A percentile compares a stretch with the other conserved stretches of the same genome.
phyloP scores from a whole-genome alignment of 129 eudicot genomes.

The Dittrichia graveolens region DNA sequence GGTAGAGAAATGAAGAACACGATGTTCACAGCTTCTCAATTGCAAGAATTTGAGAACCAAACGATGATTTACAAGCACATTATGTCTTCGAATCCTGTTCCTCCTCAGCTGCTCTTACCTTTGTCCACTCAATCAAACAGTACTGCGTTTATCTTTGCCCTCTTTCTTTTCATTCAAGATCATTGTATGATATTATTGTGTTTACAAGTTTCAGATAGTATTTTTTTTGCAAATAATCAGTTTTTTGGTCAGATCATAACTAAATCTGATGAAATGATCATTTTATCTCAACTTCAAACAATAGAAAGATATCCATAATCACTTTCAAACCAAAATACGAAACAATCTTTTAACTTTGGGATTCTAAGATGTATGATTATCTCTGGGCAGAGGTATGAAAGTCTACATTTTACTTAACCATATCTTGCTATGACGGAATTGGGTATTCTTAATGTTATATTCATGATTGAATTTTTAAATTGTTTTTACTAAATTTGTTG shows the following conservation, averaged over 20 bases:
- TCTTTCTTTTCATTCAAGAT: background rate
- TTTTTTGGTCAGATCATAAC: too few relatives aligned
- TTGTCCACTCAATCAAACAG: slow-evolving; percentile 50
- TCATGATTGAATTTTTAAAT: background rate
- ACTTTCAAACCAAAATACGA: too few relatives aligned
- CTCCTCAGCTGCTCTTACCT: slow-evolving; percentile 48
- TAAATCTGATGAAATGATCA: too few relatives aligned
- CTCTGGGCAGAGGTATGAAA: too few relatives aligned
- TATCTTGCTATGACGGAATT: too few relatives aligned
- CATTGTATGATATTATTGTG: background rate
- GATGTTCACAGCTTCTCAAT: slow-evolving; percentile 51
- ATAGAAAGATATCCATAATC: too few relatives aligned
- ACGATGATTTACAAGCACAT: slow-evolving; percentile 52
- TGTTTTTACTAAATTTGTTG: background rate
- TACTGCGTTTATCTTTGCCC: slow-evolving; percentile 16
- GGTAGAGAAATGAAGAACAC: slow-evolving; percentile 37
- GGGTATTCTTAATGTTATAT: too few relatives aligned
- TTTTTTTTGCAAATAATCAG: background rate
- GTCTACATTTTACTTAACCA: too few relatives aligned
- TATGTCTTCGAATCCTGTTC: slow-evolving; percentile 50
- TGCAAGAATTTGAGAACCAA: slow-evolving; percentile 66
- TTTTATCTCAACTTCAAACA: too few relatives aligned
- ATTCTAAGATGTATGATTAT: too few relatives aligned
- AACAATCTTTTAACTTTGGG: too few relatives aligned
- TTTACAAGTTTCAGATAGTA: too few relatives aligned